These are phyloP conservation scores for Heliocybe sulcata DNA, from an alignment of 1,284 basidiomycete genomes.

Conservation along the genomic window DNA sequence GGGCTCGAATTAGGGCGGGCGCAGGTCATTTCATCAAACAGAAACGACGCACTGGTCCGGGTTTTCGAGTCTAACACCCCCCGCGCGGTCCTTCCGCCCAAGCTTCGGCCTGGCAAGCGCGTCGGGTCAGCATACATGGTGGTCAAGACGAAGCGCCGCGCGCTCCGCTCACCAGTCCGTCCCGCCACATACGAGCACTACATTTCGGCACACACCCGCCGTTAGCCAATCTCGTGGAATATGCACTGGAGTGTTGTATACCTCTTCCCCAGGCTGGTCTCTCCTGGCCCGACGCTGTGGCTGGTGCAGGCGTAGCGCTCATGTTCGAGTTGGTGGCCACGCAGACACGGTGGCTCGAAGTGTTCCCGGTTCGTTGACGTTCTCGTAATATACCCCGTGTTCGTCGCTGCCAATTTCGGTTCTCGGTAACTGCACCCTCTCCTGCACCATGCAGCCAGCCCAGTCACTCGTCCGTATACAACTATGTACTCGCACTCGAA, in stretches of 20 bases:
- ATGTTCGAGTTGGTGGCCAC: background rate
- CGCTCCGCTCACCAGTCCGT: constrained; percentile 66
- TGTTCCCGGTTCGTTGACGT: background rate
- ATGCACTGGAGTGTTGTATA: background rate
- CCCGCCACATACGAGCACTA: constrained; percentile 78
- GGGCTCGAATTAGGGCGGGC: constrained; percentile 3
- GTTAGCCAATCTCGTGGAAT: background rate
- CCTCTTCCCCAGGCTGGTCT: background rate
- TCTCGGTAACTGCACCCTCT: background rate
- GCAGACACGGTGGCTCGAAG: background rate
- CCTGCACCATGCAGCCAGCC: background rate
- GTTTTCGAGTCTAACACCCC: constrained; percentile 12
- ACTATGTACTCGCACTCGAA: too few relatives aligned
- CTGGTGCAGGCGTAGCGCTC: background rate
- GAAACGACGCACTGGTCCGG: background rate
- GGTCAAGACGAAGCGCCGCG: background rate
- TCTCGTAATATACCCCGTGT: background rate
- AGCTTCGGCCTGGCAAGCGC: constrained; percentile 46
- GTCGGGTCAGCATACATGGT: background rate
- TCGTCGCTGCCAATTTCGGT: background rate
- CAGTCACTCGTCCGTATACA: too few relatives aligned
- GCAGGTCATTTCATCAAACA: constrained; percentile 9
- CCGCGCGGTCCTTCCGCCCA: constrained; percentile 55
- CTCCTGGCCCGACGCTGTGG: background rate
- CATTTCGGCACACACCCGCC: background rate